Evolutionary conservation across 2,329 filamentous ascomycete species (phyloP).

Genomic region (Talaromyces piceae): DNA sequence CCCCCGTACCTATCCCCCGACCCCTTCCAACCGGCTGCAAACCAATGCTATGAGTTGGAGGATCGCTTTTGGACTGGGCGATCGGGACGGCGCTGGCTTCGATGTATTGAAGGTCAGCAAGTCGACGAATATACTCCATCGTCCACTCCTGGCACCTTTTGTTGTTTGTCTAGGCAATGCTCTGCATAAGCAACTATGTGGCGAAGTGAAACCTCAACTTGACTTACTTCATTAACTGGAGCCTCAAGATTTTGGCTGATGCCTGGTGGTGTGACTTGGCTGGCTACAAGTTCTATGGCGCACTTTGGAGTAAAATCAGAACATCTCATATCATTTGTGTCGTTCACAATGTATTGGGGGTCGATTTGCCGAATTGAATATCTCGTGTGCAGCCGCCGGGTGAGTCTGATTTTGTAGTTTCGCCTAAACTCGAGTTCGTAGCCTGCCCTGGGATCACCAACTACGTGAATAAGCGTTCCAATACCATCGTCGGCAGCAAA

Average conservation of each 20-base stretch:
- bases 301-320: constrained; percentile 17
- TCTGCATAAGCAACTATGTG: not conserved
- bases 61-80: constrained; percentile 24
- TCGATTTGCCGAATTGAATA: constrained; percentile 18
- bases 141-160: constrained; percentile 29
- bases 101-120: constrained; percentile 19
- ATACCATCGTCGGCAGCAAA: constrained; percentile 11
- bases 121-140: constrained; percentile 22
- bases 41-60: constrained; percentile 22
- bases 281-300: constrained; percentile 23
- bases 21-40: constrained; percentile 11
- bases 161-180: constrained; percentile 19
- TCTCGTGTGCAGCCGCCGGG: constrained; percentile 9
- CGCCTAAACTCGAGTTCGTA: constrained; percentile 22
- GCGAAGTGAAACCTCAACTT: not conserved
- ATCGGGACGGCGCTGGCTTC: constrained; percentile 17
- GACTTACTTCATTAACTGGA: constrained; percentile 26
- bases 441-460: constrained; percentile 26
- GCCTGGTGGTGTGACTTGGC: constrained; percentile 20
- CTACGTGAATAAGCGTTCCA: constrained; percentile 25
- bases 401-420: not conserved
- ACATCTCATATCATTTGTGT: not conserved
- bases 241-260: constrained; percentile 28
- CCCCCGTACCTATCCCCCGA: no score
- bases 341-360: constrained; percentile 17